phyloP scores from a whole-genome alignment of 208 protist genomes.

The Paratrypanosoma confusum region DNA sequence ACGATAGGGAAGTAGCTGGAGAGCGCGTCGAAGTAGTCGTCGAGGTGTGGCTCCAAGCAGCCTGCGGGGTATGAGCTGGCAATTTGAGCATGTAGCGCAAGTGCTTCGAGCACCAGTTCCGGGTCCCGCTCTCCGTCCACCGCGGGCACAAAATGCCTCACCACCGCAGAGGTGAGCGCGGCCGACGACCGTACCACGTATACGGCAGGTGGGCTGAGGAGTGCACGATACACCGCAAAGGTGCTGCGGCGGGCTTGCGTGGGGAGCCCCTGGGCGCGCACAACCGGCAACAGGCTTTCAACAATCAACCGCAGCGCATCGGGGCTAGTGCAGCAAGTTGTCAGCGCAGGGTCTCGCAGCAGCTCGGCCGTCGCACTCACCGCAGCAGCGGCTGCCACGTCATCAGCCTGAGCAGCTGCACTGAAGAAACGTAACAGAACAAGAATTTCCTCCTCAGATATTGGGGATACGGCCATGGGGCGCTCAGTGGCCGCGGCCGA shows the following conservation, averaged over 20 bases:
- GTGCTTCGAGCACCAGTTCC: conserved; percentile 36
- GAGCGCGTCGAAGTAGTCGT: conserved; percentile 67
- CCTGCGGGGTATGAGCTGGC: conserved; percentile 4
- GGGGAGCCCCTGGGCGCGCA: conserved; percentile 13
- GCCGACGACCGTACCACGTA: neutral
- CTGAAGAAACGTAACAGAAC: conserved; percentile 44
- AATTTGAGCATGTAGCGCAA: conserved; percentile 31
- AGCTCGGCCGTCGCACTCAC: too few species aligned
- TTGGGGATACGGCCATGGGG: too few species aligned
- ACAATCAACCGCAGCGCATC: conserved; percentile 24
- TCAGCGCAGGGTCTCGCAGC: too few species aligned
- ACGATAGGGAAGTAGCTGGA: conserved; percentile 80
- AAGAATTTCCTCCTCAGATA: conserved; percentile 21
- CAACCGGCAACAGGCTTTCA: conserved; percentile 16
- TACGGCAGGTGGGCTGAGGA: neutral
- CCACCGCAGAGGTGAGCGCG: neutral
- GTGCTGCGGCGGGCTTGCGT: conserved; percentile 9
- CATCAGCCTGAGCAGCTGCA: conserved; percentile 24
- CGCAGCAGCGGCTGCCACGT: conserved; percentile 21
- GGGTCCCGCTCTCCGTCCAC: conserved; percentile 75
- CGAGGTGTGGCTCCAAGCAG: conserved; percentile 17
- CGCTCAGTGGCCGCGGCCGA: conserved; percentile 18
- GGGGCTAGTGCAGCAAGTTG: too few species aligned
- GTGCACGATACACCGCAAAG: conserved; percentile 3
- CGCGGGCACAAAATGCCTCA: conserved; percentile 22